Evolutionary conservation across 495 filamentous ascomycete species (phyloP), one percentile per base, ranked within the genome.

Genomic region (Lasiosphaeria ovina): DNA sequence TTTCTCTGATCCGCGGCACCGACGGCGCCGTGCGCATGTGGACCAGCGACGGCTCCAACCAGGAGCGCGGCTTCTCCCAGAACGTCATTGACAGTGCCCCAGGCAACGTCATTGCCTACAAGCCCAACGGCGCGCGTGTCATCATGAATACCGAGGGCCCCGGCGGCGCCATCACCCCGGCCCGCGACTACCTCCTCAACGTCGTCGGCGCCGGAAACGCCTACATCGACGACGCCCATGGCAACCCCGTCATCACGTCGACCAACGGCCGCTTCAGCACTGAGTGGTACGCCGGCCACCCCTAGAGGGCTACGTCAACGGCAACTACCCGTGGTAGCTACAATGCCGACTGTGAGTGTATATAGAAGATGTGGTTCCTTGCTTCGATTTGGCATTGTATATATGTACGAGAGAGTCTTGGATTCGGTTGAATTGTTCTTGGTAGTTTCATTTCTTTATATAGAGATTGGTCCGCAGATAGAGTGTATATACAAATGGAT

Each of bases 201-300:
- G 42, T 55, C 55, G 55, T 70, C 35, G 68, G 66, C 12, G 58
- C 57, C 36, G 52, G 55, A 4, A 51, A 60, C 35, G 63, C 62
- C 24, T 70, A 68, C 36, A 51, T 70, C 32, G 68, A 70, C 38
- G 68, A 70, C 36, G 57, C 52, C 52, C 68, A 70, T 6, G 68
- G 66, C 12, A 66, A 62, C 49, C 68, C 68, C 6, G 68, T 68
- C 42, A 70, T 70, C n/a, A n/a, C 50, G 33, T 60, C 63, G 4
- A 50, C n/a, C 11, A 66, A 68, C 36, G 54, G 59, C 14, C 65
- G 68, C 9, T 70, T 70, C 51, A 52, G 42, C 16, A 57, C 54
- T 3, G 12, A 45, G 35, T 62, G 54, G 48, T 42, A 38, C 32
- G 12, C 54, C 1, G 60, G 60, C 5, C 60, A 55, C 7, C 48